These are phyloP conservation scores for Adansonia madagascariensis DNA, from an alignment of 441 rosid genomes.

Conservation along the genomic window DNA sequence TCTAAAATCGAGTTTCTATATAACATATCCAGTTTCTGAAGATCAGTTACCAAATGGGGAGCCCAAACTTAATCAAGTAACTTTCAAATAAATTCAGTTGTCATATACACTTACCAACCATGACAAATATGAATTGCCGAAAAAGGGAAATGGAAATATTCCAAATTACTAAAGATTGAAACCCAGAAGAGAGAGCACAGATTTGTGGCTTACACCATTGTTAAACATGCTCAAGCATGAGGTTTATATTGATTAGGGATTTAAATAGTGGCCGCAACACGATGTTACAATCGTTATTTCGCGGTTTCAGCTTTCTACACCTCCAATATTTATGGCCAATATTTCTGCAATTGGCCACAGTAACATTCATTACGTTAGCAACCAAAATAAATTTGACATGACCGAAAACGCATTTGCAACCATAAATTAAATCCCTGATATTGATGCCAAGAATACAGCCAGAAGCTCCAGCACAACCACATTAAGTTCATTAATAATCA, in stretches of 20 bases:
- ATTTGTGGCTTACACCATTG: not conserved
- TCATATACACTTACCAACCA: not conserved
- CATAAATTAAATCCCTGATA: no score
- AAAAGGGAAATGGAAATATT: not conserved
- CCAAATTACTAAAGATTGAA: slow-evolving; percentile 15
- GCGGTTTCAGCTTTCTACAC: no score
- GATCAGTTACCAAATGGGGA: not conserved
- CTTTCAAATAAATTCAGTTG: slow-evolving; percentile 15
- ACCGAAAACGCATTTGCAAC: no score
- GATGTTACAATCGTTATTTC: no score
- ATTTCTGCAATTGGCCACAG: no score
- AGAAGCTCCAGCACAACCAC: not conserved
- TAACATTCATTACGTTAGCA: no score
- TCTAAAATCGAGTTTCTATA: not conserved
- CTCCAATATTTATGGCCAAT: no score
- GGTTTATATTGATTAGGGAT: not conserved
- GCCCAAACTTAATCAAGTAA: not conserved
- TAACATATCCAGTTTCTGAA: slow-evolving; percentile 4
- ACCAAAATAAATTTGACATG: no score
- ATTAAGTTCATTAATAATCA: not conserved
- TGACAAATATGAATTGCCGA: not conserved
- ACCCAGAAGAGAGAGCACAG: not conserved
- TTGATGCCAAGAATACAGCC: not conserved
- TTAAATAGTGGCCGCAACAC: no score
- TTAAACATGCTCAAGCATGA: slow-evolving; percentile 1